Conservation (phyloP, 371 early-diverging fungal species). For the Mortierella sp. region DNA sequence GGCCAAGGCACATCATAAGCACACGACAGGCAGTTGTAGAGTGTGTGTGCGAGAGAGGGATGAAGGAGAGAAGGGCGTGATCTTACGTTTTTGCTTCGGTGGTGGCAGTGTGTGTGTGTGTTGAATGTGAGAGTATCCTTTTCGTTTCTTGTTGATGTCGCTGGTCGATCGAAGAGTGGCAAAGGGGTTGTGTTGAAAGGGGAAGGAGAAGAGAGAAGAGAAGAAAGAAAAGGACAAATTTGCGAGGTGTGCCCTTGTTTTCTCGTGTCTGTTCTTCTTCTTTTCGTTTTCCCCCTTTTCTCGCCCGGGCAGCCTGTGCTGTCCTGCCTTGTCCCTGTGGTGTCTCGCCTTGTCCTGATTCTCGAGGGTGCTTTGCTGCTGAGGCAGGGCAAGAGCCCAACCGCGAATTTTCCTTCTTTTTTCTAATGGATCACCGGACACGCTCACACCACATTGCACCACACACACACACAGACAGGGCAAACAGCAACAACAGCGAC, state of each 20-base stretch:
- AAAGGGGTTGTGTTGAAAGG: neutral
- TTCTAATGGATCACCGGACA: neutral
- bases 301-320: neutral
- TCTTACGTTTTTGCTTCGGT: slow-evolving; percentile 6
- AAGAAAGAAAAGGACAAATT: neutral
- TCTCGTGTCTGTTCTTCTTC: neutral
- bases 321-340: neutral
- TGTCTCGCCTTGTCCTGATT: neutral
- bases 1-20: neutral
- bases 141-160: neutral
- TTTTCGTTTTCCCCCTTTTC: neutral
- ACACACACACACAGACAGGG: neutral
- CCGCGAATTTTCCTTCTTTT: neutral
- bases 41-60: neutral
- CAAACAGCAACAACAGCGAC: too few relatives aligned
- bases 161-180: slow-evolving; percentile 9
- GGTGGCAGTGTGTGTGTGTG: neutral
- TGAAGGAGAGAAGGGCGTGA: neutral
- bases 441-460: neutral
- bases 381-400: neutral
- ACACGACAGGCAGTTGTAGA: neutral
- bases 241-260: neutral
- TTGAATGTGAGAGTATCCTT: neutral
- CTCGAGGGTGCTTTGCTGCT: neutral
- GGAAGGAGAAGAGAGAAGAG: neutral